Base-by-base conservation (phyloP, 225 moss, liverwort and hornwort species). In the Sphagnum contortum region DNA sequence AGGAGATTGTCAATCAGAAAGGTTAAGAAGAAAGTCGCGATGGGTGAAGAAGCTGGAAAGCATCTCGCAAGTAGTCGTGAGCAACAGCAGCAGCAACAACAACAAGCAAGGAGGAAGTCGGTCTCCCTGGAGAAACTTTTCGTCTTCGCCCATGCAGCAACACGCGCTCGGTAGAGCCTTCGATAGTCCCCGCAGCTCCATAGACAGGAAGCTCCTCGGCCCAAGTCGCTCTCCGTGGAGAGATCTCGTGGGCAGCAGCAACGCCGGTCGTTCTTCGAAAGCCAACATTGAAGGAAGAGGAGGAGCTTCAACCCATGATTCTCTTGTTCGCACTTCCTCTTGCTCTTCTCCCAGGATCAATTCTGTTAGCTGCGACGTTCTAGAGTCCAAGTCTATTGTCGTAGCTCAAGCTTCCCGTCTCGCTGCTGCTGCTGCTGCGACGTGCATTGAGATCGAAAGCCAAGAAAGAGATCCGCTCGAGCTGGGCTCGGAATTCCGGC, bases 31-130 rank as follows among this genome's bases (percentile, higher is more conserved):
- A 68, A 72, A 2, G 72, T 68, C 14, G 74, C 72, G 80, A n/a
- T 75, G 68, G 72, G 63, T 80, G 72, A 71, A 74, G 61, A 74
- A 64, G 57, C 64, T 73, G 7, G 67, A 78, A n/a, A 64, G 58
- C 3, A 12, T 73, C 7, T 45, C 61, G 2, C 61, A 61, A 8
- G 57, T 8, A 10, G 58, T 57, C 49, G 59, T 29, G 3, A 49
- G 58, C 49, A 59, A 52, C 49, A 67, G 52, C 7, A 2, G 9
- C 6, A 52, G 52, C 9, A 9, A 52, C 7, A 5, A 52, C 52
- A 52, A 52, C 29, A 29, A 29, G 29, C 29, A 52, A 52, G 7
- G 9, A 0, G 52, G 52, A 9, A 52, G 52, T 52, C 52, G 52
- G 6, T 52, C 52, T 9, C 52, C 52, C 9, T 52, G 52, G 52